Evolutionary conservation across 305 asterid species (phyloP).

Genomic region (Fraxinus greggii): DNA sequence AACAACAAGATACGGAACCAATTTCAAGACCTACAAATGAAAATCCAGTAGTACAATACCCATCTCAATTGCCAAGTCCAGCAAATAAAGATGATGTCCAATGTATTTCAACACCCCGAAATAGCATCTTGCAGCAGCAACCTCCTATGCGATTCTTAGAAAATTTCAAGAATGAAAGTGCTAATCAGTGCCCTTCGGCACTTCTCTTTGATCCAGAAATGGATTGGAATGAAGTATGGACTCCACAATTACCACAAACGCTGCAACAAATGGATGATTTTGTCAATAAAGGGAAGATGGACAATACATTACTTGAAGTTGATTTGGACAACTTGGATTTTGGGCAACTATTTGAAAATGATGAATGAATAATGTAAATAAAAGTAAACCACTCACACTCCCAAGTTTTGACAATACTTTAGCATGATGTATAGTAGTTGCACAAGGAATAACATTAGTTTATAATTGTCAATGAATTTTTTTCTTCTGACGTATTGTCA

Average conservation of each 20-base stretch:
- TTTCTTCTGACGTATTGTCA: not conserved
- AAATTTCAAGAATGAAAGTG: not conserved
- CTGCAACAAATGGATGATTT: slow-evolving; percentile 17
- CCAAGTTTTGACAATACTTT: not conserved
- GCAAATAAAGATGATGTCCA: not conserved
- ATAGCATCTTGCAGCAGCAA: not conserved
- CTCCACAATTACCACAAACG: slow-evolving; percentile 20
- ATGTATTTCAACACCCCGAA: not conserved
- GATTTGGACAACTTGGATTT: slow-evolving; percentile 30
- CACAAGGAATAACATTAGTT: not conserved
- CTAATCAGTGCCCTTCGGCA: not conserved
- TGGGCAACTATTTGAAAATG: slow-evolving; percentile 14
- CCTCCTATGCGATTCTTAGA: not conserved
- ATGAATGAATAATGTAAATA: slow-evolving; percentile 11
- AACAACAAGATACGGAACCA: not conserved
- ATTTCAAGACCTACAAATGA: not conserved
- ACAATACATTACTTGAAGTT: slow-evolving; percentile 20
- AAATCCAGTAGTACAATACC: not conserved
- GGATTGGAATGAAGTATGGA: slow-evolving; percentile 3
- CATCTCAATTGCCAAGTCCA: not conserved
- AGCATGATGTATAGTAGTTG: not conserved
- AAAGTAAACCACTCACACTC: not conserved
- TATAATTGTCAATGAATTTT: not conserved
- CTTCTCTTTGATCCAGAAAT: slow-evolving; percentile 21
- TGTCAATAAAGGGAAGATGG: slow-evolving; percentile 19